A percentile compares a stretch with the other conserved stretches of the same genome.
Conservation (phyloP, 176 grass and related monocot species). For the Aegilops tauschii region DNA sequence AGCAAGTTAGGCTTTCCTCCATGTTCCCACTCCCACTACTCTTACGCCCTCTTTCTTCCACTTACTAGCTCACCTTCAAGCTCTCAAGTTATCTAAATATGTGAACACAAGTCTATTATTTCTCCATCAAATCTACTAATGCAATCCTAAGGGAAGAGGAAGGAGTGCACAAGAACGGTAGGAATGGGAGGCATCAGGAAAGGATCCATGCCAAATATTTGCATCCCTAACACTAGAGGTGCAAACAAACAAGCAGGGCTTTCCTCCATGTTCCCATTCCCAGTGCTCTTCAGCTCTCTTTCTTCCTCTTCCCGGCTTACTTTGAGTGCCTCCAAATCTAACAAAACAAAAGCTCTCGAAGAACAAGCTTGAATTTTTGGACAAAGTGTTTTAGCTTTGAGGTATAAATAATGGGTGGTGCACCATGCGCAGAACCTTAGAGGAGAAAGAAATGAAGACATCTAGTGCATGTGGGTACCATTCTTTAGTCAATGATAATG, state of each 20-base stretch:
- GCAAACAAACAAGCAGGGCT: background rate
- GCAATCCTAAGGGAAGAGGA: background rate
- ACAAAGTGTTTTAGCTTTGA: background rate
- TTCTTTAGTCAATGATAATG: background rate
- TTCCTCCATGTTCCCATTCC: constrained; percentile 51
- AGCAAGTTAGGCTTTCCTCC: background rate
- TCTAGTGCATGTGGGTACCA: background rate
- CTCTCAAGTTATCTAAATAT: background rate
- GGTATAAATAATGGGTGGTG: background rate
- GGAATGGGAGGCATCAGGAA: constrained; percentile 34
- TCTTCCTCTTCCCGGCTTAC: constrained; percentile 35
- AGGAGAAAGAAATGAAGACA: background rate
- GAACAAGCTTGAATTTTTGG: background rate
- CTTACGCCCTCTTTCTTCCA: background rate
- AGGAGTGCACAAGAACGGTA: background rate
- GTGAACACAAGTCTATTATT: background rate
- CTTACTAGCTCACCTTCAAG: background rate
- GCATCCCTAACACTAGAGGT: constrained; percentile 8
- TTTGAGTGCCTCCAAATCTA: background rate
- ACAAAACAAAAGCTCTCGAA: background rate
- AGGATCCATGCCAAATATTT: background rate
- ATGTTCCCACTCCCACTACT: constrained; percentile 20
- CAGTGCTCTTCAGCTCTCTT: constrained; percentile 29
- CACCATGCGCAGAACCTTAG: background rate
- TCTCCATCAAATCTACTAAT: background rate